phyloP scores from a whole-genome alignment of 768 basidiomycete genomes.

The Hebeloma cylindrosporum region DNA sequence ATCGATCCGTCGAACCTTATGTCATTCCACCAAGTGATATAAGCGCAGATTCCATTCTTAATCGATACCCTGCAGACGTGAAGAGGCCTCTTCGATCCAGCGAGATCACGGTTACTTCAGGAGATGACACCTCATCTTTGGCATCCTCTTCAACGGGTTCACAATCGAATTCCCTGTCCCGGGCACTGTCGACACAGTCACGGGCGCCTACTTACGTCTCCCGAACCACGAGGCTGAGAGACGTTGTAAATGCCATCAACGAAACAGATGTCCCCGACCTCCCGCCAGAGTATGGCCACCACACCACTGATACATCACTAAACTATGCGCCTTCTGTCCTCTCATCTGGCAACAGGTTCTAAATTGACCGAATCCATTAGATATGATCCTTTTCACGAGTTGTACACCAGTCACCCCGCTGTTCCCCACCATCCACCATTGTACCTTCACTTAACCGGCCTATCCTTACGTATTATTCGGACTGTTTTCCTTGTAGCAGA shows the following conservation, averaged over 20 bases:
- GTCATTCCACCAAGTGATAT: slow-evolving; percentile 12
- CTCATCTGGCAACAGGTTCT: slow-evolving; percentile 23
- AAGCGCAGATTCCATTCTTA: slow-evolving; percentile 6
- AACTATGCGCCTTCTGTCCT: slow-evolving; percentile 23
- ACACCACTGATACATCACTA: slow-evolving; percentile 19
- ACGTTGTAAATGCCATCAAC: slow-evolving; percentile 6
- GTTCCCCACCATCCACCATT: no score
- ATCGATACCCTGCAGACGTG: slow-evolving; percentile 12
- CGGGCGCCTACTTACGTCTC: slow-evolving; percentile 19
- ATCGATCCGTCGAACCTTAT: slow-evolving; percentile 8
- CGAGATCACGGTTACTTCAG: not conserved
- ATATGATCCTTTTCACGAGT: no score
- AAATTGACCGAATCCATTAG: no score
- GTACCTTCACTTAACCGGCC: no score
- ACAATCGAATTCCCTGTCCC: not conserved
- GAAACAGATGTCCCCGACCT: slow-evolving; percentile 11
- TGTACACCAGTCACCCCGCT: no score
- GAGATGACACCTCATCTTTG: not conserved
- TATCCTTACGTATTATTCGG: no score
- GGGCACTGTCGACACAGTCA: not conserved
- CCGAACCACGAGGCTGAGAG: slow-evolving; percentile 16
- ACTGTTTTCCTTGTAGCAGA: no score
- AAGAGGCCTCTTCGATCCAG: slow-evolving; percentile 12
- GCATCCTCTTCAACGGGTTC: slow-evolving; percentile 5
- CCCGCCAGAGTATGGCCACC: slow-evolving; percentile 23